Conservation (phyloP, 768 basidiomycete species). For the Agaricus sinodeliciosus region DNA sequence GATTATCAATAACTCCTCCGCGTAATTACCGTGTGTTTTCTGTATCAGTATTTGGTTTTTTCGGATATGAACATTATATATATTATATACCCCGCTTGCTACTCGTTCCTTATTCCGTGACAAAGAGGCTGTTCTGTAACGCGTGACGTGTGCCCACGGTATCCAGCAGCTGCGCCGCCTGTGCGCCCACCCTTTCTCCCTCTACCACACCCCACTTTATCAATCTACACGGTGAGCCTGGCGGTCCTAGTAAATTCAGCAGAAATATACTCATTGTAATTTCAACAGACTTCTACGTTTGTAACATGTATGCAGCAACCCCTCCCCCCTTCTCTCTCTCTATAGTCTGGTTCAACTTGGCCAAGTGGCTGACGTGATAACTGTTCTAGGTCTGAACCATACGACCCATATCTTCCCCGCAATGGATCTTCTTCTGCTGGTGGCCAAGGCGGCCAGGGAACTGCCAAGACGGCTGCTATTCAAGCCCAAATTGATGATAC, state of each 20-base stretch:
- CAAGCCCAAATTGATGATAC: slow-evolving; percentile 98
- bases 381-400: slow-evolving; percentile 82
- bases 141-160: slow-evolving; percentile 6
- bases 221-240: slow-evolving; percentile 35
- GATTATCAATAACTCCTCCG: background rate
- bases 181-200: slow-evolving; percentile 12
- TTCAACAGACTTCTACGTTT: slow-evolving; percentile 23
- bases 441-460: slow-evolving; percentile 52
- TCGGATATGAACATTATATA: background rate
- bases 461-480: slow-evolving; percentile 87
- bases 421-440: slow-evolving; percentile 56
- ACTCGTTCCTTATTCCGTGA: too few relatives aligned
- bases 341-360: background rate
- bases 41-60: slow-evolving; percentile 2
- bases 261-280: background rate
- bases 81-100: background rate
- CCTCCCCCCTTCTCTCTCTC: slow-evolving; percentile 13
- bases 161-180: background rate
- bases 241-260: background rate
- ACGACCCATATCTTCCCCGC: slow-evolving; percentile 96
- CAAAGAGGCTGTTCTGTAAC: background rate
- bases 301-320: slow-evolving; percentile 26
- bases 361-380: background rate
- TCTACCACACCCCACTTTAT: slow-evolving; percentile 16
- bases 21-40: background rate